Base-by-base conservation (phyloP, 345 rosid species). In the Crucihimalaya himalaica region DNA sequence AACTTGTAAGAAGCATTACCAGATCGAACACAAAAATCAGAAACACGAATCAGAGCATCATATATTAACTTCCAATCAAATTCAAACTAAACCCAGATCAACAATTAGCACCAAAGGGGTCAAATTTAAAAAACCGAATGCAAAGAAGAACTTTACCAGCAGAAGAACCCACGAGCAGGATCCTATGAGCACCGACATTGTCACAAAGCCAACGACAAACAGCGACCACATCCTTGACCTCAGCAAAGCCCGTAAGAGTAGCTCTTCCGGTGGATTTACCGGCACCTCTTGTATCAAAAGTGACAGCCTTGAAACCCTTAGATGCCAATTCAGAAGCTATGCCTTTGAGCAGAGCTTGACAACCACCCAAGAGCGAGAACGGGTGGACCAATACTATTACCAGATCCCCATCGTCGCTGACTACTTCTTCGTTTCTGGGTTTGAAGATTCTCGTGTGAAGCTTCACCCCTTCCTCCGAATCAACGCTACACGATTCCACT, bases 211-310 rank as follows among this genome's bases (percentile, higher is more conserved):
- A 92, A 18, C 80, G 88, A 82, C 95, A 92, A 73, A 90, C 90
- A 68, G 95, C 80, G 73, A 84, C 70, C 8, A 88, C 97, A 86
- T 92, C 99, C 78, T 88, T 86, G 58, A 95, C 83, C 77, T 95
- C 96, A 0, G 93, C 78, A 57, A 84, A 90, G 1, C 98, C 98
- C 27, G 96, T 89, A 39, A 92, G 84, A 71, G 99, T 90, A 79
- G 99, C 82, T 50, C 63, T 86, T 18, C 97, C 97, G 1, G 96
- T 88, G 32, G 99, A 92, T 80, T 81, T 86, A 1, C 97, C 93
- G 13, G 84, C 98, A 21, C 99, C 96, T 83, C 97, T 88, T 78
- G 92, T 92, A 70, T 95, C 99, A 73, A 92, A 95, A 37, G 98
- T 92, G 40, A 88, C 91, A 42, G 97, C 81, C 16, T 21, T 67